Evolutionary conservation across 164 flowering plant species (phyloP).

Genomic region (Vitis labrusca): DNA sequence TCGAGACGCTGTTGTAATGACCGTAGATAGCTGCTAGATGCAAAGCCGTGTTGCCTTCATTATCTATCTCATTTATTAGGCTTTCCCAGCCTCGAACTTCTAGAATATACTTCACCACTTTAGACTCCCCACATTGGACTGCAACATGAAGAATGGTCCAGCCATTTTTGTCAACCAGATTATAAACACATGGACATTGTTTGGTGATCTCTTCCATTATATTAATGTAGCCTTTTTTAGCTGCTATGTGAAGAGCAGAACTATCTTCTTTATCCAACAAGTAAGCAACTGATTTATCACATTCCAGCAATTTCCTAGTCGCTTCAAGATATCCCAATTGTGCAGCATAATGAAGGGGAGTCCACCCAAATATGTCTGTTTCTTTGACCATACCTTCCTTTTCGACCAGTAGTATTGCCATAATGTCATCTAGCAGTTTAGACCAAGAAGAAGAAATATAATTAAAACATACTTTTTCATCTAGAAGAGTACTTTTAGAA

Average conservation of each 20-base stretch:
- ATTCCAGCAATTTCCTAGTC: neutral
- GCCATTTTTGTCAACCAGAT: slow-evolving; percentile 8
- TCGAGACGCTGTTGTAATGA: too few species aligned
- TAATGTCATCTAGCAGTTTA: too few species aligned
- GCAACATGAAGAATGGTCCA: slow-evolving; percentile 23
- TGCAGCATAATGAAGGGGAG: slow-evolving; percentile 24
- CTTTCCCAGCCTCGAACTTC: neutral
- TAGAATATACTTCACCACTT: slow-evolving; percentile 8
- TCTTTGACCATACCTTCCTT: neutral
- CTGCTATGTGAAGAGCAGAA: slow-evolving; percentile 21
- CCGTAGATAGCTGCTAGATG: too few species aligned
- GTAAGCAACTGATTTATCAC: slow-evolving; percentile 1
- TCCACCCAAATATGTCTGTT: slow-evolving; percentile 17
- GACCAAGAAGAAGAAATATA: too few species aligned
- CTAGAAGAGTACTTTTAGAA: too few species aligned
- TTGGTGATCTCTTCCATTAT: neutral
- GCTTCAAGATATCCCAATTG: slow-evolving; percentile 1
- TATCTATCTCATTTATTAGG: neutral
- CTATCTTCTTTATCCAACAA: slow-evolving; percentile 12
- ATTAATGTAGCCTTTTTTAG: slow-evolving; percentile 1
- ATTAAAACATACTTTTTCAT: too few species aligned
- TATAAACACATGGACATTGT: slow-evolving; percentile 3
- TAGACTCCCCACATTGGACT: slow-evolving; percentile 5
- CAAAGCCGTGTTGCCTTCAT: too few species aligned
- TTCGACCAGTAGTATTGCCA: neutral